Evolutionary conservation across 1,139 yeast species (phyloP).

Genomic region (Candida labiduridarum): DNA sequence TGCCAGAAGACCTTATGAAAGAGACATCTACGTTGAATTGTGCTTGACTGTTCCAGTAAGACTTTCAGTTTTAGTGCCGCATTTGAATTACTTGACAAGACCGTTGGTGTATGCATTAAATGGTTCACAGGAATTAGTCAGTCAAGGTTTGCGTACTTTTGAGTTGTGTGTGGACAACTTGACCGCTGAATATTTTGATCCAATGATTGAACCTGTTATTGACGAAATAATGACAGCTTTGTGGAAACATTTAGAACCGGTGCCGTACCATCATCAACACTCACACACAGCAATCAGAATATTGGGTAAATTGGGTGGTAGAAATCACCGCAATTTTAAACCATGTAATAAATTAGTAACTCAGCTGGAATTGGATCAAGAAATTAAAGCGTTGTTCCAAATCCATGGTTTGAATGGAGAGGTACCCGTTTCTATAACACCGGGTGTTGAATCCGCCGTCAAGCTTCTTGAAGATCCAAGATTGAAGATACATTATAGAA

Average conservation of each 20-base stretch:
- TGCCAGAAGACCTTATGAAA: constrained; percentile 85
- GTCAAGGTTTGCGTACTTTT: constrained; percentile 90
- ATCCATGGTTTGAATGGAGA: constrained; percentile 66
- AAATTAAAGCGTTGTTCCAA: constrained; percentile 65
- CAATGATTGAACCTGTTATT: constrained; percentile 92
- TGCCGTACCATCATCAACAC: constrained; percentile 91
- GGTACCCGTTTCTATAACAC: constrained; percentile 75
- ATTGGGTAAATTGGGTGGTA: constrained; percentile 93
- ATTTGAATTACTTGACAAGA: constrained; percentile 80
- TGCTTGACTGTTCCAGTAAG: constrained; percentile 96
- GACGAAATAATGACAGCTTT: constrained; percentile 92
- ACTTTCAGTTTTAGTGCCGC: constrained; percentile 90
- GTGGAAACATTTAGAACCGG: constrained; percentile 88
- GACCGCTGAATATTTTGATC: constrained; percentile 96
- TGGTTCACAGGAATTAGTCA: constrained; percentile 87
- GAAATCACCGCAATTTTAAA: constrained; percentile 82
- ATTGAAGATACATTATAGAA: constrained; percentile 65
- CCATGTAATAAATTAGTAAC: constrained; percentile 68
- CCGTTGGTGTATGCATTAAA: constrained; percentile 90
- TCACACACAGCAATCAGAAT: constrained; percentile 94
- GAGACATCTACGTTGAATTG: constrained; percentile 91
- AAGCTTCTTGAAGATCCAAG: constrained; percentile 68
- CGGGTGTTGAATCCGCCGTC: constrained; percentile 79
- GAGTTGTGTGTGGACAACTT: constrained; percentile 97
- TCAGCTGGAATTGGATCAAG: constrained; percentile 63